These are phyloP conservation scores for Xylaria palmicola DNA, from an alignment of 495 filamentous ascomycete species.

Conservation along the genomic window DNA sequence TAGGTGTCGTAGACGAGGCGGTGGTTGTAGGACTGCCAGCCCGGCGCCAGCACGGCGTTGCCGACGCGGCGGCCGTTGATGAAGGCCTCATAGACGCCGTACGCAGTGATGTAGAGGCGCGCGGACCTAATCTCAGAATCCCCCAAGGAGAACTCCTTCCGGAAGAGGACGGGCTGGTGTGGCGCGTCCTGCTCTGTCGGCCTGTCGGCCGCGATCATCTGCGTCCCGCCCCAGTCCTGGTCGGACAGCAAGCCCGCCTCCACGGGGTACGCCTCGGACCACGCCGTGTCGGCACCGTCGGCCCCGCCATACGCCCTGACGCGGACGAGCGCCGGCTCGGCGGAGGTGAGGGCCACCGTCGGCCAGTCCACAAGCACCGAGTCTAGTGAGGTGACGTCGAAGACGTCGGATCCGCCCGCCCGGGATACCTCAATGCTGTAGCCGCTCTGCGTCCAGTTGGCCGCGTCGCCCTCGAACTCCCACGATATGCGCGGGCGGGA, in stretches of 20 bases:
- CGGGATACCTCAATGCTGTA: conserved; percentile 29
- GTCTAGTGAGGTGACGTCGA: conserved; percentile 26
- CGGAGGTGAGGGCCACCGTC: conserved; percentile 38
- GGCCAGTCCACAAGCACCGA: conserved; percentile 56
- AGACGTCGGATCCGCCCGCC: conserved; percentile 18
- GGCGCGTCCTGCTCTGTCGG: conserved; percentile 21
- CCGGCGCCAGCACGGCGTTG: conserved; percentile 42
- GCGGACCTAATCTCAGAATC: conserved; percentile 18
- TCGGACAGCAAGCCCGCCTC: conserved; percentile 40
- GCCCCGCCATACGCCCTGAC: conserved; percentile 36
- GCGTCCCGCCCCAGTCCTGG: conserved; percentile 40
- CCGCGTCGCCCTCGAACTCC: conserved; percentile 24
- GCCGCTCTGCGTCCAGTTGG: conserved; percentile 25
- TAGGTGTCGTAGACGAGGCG: conserved; percentile 52
- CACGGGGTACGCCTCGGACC: conserved; percentile 37
- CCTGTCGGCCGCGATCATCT: conserved; percentile 35
- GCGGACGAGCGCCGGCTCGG: conserved; percentile 40
- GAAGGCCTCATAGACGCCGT: conserved; percentile 50
- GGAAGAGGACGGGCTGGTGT: conserved; percentile 24
- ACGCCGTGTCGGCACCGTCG: conserved; percentile 31
- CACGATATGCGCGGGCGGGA: conserved; percentile 32
- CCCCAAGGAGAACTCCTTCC: conserved; percentile 28
- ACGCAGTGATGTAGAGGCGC: conserved; percentile 50
- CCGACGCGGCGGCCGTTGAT: conserved; percentile 53
- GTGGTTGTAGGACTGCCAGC: conserved; percentile 55